A percentile compares a stretch with the other conserved stretches of the same genome.
Evolutionary conservation across 306 rosid genomes (phyloP).

Genomic region (Carpinus viminea): DNA sequence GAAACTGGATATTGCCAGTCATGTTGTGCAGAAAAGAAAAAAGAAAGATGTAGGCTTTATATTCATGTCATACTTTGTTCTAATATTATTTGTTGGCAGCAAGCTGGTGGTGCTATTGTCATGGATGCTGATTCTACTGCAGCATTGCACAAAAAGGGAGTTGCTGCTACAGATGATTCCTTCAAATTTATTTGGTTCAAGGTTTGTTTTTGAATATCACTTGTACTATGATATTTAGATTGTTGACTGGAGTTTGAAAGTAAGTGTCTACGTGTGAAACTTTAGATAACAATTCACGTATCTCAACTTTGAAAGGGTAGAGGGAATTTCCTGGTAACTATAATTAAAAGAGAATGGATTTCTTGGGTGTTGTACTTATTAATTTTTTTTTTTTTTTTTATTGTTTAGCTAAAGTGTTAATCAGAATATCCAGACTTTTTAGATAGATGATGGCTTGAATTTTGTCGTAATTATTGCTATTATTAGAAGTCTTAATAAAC

Average conservation of each 20-base stretch:
- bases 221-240: not conserved
- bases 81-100: conserved; percentile 50
- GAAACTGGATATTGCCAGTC: not conserved
- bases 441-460: not conserved
- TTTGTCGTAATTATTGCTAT: too few species aligned
- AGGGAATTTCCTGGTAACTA: not conserved
- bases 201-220: conserved; percentile 42
- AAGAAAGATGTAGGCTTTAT: not conserved
- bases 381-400: too few species aligned
- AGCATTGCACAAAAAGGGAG: conserved; percentile 62
- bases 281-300: not conserved
- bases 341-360: not conserved
- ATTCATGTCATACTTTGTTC: not conserved
- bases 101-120: conserved; percentile 85
- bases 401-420: too few species aligned
- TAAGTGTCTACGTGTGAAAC: not conserved
- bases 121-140: conserved; percentile 97
- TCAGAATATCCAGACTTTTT: not conserved
- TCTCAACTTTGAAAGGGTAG: not conserved
- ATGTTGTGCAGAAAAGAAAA: not conserved
- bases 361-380: not conserved
- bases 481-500: not conserved
- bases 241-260: not conserved
- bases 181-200: conserved; percentile 74
- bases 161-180: conserved; percentile 80